phyloP scores from a whole-genome alignment of 805 yeast genomes.

The Schizosaccharomyces octosporus region DNA sequence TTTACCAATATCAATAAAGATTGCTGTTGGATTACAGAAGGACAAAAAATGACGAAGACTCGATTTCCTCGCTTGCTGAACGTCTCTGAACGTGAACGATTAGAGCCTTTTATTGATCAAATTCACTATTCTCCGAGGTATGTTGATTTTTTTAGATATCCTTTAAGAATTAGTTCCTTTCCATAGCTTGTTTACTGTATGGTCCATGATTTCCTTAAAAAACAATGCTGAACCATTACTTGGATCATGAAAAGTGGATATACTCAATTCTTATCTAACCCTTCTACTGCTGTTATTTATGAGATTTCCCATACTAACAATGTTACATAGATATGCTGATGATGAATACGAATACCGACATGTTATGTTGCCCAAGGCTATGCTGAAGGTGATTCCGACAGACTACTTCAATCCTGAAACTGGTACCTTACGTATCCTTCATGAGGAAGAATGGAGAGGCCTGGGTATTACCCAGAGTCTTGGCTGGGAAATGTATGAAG shows the following conservation, averaged over 20 bases:
- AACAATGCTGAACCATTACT: not conserved
- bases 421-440: constrained; percentile 69
- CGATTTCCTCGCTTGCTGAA: constrained; percentile 35
- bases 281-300: not conserved
- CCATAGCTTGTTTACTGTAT: not conserved
- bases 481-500: not conserved
- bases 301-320: not conserved
- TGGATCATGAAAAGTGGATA: not conserved
- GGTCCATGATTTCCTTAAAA: not conserved
- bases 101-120: constrained; percentile 74
- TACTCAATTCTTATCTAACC: not conserved
- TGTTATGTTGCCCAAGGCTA: constrained; percentile 86
- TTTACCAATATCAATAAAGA: not conserved
- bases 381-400: constrained; percentile 79
- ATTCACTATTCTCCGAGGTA: constrained; percentile 74
- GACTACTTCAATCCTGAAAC: constrained; percentile 86
- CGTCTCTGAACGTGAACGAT: constrained; percentile 61
- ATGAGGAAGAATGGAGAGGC: constrained; percentile 97
- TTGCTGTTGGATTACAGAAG: not conserved
- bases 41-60: not conserved
- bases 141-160: constrained; percentile 6
- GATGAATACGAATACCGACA: constrained; percentile 85
- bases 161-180: not conserved
- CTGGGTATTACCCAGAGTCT: constrained; percentile 58
- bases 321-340: constrained; percentile 42